Evolutionary conservation across 148 eudicot genomes (phyloP), one percentile per base, ranked within the genome.

Genomic region (Rhododendron ferrugineum): DNA sequence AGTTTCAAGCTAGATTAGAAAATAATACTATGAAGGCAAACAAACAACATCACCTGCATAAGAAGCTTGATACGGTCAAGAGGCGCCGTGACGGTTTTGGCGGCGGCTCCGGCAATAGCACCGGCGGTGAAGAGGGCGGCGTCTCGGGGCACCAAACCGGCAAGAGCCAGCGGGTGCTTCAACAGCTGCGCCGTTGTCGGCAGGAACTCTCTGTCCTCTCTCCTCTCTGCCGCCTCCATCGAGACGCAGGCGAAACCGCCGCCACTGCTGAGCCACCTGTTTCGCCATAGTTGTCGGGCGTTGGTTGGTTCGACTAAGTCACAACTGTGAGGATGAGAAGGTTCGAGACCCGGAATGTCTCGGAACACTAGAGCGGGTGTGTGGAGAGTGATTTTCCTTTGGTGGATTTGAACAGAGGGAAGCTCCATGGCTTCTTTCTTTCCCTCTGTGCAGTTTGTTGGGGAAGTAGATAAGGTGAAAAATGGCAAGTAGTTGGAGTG

Each of bases 11-110:
- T n/a, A n/a, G n/a, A n/a, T n/a, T 36, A 84, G 37, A 36, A 77
- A 36, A 58, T 54, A 5, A 4, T 16, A 54, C 14, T 26, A 9
- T 0, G 5, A 40, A 30, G 50, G 78, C 34, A 32, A 49, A 77
- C 16, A 66, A 26, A 40, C 18, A 46, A 26, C 34, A 11, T n/a
- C 54, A 93, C 98, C 96, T 96, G 98, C 98, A 96, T 92, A 52
- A 96, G 94, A 80, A 96, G 94, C 95, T 96, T 96, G 73, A 95
- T 90, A 2, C 99, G 95, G 85, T 96, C 98, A 44, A 95, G 97
- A 26, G 99, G 99, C 14, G 98, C 99, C 15, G 96, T 96, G 66
- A 96, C 87, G 20, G 94, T 89, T 82, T 96, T 96, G 2, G 98
- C 96, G 9, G 94, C 94, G 37, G 96, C 97, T 10, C 99, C 98